phyloP scores from a whole-genome alignment of 257 asterid genomes.

The Gentiana macrophylla region DNA sequence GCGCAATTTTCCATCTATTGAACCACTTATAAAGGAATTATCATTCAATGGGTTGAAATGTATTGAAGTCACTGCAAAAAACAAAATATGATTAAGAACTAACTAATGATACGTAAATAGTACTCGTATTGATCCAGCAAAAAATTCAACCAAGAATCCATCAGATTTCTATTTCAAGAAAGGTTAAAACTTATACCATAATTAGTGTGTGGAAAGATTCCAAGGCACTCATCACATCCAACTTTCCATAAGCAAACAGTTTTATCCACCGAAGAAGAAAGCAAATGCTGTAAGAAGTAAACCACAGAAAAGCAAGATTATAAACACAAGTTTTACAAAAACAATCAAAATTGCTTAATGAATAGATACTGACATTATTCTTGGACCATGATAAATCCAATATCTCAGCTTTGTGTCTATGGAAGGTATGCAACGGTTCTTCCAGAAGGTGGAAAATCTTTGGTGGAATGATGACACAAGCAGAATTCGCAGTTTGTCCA shows the following conservation, averaged over 20 bases:
- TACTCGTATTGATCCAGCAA: background rate
- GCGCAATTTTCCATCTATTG: conserved; percentile 92
- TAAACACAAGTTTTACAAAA: background rate
- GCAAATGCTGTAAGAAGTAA: conserved; percentile 48
- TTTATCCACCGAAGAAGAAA: conserved; percentile 81
- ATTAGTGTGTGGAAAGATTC: conserved; percentile 64
- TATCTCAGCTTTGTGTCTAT: conserved; percentile 61
- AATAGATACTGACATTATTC: conserved; percentile 46
- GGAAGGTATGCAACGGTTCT: conserved; percentile 64
- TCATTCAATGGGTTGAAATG: conserved; percentile 69
- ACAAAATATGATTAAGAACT: conserved; percentile 5
- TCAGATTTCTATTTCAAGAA: background rate
- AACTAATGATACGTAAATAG: conserved; percentile 3
- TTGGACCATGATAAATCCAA: conserved; percentile 86
- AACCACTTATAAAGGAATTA: conserved; percentile 82
- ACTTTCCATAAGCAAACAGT: conserved; percentile 90
- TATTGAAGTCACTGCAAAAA: conserved; percentile 70
- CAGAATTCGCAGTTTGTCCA: conserved; percentile 54
- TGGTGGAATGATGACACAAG: conserved; percentile 73
- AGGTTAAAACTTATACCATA: conserved; percentile 43
- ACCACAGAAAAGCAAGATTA: conserved; percentile 2
- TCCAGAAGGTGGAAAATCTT: conserved; percentile 65
- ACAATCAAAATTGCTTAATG: background rate
- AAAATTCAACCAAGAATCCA: background rate
- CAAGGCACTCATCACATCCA: conserved; percentile 64